Conservation (phyloP, 2,329 filamentous ascomycete species). For the Fusarium dimerum region DNA sequence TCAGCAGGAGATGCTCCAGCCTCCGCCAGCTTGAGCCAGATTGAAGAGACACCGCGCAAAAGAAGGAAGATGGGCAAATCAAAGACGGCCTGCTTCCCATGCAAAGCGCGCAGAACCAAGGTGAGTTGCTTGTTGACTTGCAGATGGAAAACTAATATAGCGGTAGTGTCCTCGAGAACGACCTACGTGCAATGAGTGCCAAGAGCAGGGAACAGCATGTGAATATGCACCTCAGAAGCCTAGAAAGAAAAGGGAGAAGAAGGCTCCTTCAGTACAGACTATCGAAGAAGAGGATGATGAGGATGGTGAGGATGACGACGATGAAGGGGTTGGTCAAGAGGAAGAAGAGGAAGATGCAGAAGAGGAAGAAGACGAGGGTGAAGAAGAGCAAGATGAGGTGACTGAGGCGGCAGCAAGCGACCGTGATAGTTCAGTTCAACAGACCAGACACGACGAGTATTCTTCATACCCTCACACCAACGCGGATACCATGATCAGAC, state of each 20-base stretch:
- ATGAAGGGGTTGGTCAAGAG: conserved; percentile 17
- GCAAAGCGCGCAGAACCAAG: conserved; percentile 41
- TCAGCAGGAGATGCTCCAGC: background rate
- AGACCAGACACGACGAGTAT: conserved; percentile 9
- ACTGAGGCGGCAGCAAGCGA: conserved; percentile 9
- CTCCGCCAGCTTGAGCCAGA: background rate
- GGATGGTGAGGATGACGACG: conserved; percentile 6
- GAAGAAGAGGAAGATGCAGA: conserved; percentile 10
- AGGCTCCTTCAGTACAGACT: conserved; percentile 6
- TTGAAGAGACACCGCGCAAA: conserved; percentile 5
- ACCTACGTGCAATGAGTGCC: conserved; percentile 43
- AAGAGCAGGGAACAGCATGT: conserved; percentile 34
- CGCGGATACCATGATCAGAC: conserved; percentile 27
- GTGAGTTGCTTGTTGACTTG: conserved; percentile 25
- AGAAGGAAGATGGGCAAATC: conserved; percentile 31
- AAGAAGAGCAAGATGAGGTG: conserved; percentile 10
- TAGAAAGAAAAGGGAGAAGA: conserved; percentile 25
- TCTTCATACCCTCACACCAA: conserved; percentile 32
- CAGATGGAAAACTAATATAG: background rate
- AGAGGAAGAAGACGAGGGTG: conserved; percentile 10
- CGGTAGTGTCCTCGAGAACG: conserved; percentile 42
- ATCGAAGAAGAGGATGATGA: conserved; percentile 15
- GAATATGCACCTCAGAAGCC: conserved; percentile 40
- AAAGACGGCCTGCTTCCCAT: conserved; percentile 38
- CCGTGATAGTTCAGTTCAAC: background rate